phyloP scores from a whole-genome alignment of 805 yeast genomes.

The Pichia sporocuriosa region DNA sequence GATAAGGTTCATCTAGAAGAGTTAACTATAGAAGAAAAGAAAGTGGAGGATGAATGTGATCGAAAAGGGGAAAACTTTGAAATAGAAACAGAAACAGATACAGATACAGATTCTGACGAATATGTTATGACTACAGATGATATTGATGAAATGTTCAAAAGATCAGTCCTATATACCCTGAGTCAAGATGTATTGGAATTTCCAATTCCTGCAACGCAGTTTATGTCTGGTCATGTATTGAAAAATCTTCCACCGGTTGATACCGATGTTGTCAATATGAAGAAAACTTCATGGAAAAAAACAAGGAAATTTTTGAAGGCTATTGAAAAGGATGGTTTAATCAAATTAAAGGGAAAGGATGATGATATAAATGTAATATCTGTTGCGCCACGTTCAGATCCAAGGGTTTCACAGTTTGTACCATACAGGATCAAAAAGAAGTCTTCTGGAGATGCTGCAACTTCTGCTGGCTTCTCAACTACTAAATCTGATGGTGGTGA shows the following conservation, averaged over 20 bases:
- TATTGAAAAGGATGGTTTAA: conserved; percentile 68
- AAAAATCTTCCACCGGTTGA: conserved; percentile 70
- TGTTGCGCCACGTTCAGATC: conserved; percentile 40
- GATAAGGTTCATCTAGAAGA: no score
- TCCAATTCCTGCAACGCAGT: conserved; percentile 68
- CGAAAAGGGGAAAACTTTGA: no score
- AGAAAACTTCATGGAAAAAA: conserved; percentile 85
- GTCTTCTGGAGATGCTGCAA: background rate
- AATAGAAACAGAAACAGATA: no score
- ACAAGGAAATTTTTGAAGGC: conserved; percentile 77
- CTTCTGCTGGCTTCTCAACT: background rate
- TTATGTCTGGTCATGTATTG: conserved; percentile 64
- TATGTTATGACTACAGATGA: conserved; percentile 49
- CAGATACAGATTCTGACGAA: conserved; percentile 25
- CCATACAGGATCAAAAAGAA: conserved; percentile 45
- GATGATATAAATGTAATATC: conserved; percentile 64
- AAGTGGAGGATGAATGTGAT: conserved; percentile 1
- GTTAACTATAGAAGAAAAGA: background rate
- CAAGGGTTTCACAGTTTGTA: conserved; percentile 50
- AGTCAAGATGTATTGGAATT: conserved; percentile 47
- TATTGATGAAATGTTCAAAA: conserved; percentile 64
- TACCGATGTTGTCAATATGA: conserved; percentile 47
- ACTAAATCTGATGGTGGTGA: no score
- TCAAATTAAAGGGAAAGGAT: conserved; percentile 75
- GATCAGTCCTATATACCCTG: conserved; percentile 66